phyloP scores from a whole-genome alignment of 495 filamentous ascomycete genomes.

The Penicillium longicatenatum region DNA sequence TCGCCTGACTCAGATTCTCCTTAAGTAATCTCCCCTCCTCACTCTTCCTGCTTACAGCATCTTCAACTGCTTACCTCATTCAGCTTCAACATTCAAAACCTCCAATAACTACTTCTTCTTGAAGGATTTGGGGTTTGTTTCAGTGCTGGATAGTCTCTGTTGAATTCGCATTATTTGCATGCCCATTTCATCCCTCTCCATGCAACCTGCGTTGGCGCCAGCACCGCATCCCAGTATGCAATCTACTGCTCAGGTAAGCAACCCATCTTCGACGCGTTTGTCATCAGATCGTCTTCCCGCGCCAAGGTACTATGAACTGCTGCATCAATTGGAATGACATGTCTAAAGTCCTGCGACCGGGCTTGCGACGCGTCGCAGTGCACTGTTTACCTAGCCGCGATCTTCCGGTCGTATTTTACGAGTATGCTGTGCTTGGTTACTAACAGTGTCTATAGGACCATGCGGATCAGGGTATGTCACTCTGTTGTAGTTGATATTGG shows the following conservation, averaged over 20 bases:
- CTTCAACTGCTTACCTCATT: slow-evolving; percentile 48
- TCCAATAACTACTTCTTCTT: slow-evolving; percentile 12
- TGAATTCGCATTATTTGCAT: slow-evolving; percentile 11
- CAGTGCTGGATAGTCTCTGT: slow-evolving; percentile 6
- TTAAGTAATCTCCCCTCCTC: slow-evolving; percentile 1
- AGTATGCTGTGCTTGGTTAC: slow-evolving; percentile 16
- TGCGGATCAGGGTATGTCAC: slow-evolving; percentile 54
- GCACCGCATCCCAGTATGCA: slow-evolving; percentile 61
- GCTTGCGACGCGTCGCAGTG: slow-evolving; percentile 20
- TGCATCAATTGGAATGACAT: slow-evolving; percentile 6
- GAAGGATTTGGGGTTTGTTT: slow-evolving; percentile 11
- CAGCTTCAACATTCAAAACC: slow-evolving; percentile 18
- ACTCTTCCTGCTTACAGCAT: slow-evolving; percentile 31
- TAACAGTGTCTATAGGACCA: slow-evolving; percentile 39
- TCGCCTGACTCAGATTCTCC: slow-evolving; percentile 5
- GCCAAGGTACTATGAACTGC: slow-evolving; percentile 21
- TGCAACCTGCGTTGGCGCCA: slow-evolving; percentile 60
- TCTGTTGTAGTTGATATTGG: neutral
- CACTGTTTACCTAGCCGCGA: slow-evolving; percentile 8
- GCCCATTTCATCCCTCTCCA: slow-evolving; percentile 24
- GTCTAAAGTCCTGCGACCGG: slow-evolving; percentile 1
- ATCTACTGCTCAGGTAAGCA: slow-evolving; percentile 58
- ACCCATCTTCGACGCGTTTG: slow-evolving; percentile 40
- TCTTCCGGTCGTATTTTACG: neutral
- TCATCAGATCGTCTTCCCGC: slow-evolving; percentile 44